Conservation (phyloP, 371 early-diverging fungal genomes). For the Choanephora cucurbitarum region DNA sequence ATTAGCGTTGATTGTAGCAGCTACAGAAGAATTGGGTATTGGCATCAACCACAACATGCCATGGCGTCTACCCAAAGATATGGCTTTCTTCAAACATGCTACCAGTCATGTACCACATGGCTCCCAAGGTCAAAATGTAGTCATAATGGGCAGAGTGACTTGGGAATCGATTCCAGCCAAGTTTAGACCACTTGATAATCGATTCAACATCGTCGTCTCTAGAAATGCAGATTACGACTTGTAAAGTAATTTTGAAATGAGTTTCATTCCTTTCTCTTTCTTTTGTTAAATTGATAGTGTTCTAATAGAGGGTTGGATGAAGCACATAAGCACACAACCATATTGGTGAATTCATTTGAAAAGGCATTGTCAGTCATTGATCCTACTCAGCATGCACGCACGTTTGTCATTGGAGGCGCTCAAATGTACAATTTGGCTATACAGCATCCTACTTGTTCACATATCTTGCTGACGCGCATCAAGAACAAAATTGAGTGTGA, state of each 20-base stretch:
- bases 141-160: constrained; percentile 88
- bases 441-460: constrained; percentile 46
- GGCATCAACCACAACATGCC: constrained; percentile 73
- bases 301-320: constrained; percentile 25
- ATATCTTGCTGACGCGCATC: constrained; percentile 67
- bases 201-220: constrained; percentile 86
- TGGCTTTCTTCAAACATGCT: constrained; percentile 78
- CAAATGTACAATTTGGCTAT: constrained; percentile 62
- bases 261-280: neutral
- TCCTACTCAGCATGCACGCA: constrained; percentile 22
- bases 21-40: constrained; percentile 76
- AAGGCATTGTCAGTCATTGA: constrained; percentile 46
- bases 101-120: constrained; percentile 55
- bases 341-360: constrained; percentile 52
- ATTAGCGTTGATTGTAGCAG: constrained; percentile 76
- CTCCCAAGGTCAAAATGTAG: constrained; percentile 60
- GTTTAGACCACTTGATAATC: constrained; percentile 70
- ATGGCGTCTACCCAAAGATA: constrained; percentile 86
- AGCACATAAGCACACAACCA: constrained; percentile 21
- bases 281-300: too few species aligned
- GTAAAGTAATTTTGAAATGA: constrained; percentile 28
- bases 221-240: constrained; percentile 54
- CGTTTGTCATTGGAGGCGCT: constrained; percentile 71
- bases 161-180: constrained; percentile 88
- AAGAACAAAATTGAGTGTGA: constrained; percentile 58